Conservation (phyloP, 2,329 filamentous ascomycete genomes). For the Huntiella savannae region DNA sequence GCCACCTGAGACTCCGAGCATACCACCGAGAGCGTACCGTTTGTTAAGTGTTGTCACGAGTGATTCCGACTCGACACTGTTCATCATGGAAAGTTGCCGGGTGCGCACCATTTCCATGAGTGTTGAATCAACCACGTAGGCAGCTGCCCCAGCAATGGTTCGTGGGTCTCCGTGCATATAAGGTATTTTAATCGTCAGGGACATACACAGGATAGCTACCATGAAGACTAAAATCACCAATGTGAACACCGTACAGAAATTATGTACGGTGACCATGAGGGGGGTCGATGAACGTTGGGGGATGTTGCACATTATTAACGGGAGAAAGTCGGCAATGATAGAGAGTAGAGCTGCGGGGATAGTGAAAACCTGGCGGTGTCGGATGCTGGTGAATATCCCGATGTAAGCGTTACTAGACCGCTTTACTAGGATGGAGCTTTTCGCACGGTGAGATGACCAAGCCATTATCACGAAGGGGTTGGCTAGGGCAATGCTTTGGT, state of each 20-base stretch:
- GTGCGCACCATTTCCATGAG: slow-evolving; percentile 3
- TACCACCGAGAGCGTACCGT: slow-evolving; percentile 2
- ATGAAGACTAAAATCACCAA: slow-evolving; percentile 9
- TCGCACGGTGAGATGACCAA: slow-evolving; percentile 6
- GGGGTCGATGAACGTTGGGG: slow-evolving; percentile 2
- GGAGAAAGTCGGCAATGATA: slow-evolving; percentile 7
- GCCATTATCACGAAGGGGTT: slow-evolving; percentile 14
- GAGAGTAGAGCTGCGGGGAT: neutral
- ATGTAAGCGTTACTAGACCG: slow-evolving; percentile 8
- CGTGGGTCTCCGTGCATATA: slow-evolving; percentile 10
- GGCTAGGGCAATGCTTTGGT: slow-evolving; percentile 12
- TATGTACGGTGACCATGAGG: slow-evolving; percentile 1
- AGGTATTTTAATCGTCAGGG: slow-evolving; percentile 6
- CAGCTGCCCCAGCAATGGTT: slow-evolving; percentile 8
- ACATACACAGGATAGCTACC: slow-evolving; percentile 5
- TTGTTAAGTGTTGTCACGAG: neutral
- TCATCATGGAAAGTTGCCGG: slow-evolving; percentile 5
- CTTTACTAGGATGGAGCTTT: slow-evolving; percentile 5
- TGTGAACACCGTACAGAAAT: slow-evolving; percentile 1
- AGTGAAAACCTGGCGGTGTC: slow-evolving; percentile 2
- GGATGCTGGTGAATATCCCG: slow-evolving; percentile 6
- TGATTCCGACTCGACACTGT: neutral
- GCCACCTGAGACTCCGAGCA: slow-evolving; percentile 3
- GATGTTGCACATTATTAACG: slow-evolving; percentile 9
- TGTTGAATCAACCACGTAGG: slow-evolving; percentile 8